Evolutionary conservation across 2,329 filamentous ascomycete genomes (phyloP), one percentile per base, ranked within the genome.

Genomic region (Venturia carpophila): DNA sequence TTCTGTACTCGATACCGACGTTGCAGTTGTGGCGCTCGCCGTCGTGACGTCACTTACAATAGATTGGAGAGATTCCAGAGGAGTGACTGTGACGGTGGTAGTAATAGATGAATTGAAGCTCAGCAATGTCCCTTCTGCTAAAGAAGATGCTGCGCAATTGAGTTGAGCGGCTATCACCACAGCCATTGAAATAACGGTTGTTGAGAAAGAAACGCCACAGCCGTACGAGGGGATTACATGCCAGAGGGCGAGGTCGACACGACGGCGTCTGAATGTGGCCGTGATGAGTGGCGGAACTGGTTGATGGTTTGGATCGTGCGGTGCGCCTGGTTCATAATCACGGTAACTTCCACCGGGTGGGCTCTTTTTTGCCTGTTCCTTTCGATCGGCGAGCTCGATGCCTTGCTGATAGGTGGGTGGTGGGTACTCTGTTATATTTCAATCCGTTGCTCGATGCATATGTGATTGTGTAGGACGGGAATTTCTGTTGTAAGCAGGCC

Each of bases 221-320:
- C 47, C 47, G 47, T 49, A 49, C 24, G 27, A 15, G 47, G 47
- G 21, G 24, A 27, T 49, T 49, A 49, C 21, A 49, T 49, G 47
- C 47, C 47, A 49, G 13, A 49, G 47, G 47, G 47, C 27, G 47
- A 49, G 21, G 24, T 49, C 11, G 21, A 49, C 21, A 21, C 47
- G 47, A 49, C 47, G 47, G 47, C 21, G 21, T 21, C 27, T 27
- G 47, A 21, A 21, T 5, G 21, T 3, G 10, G 21, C 21, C 3
- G 4, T 21, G 34, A 24, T 13, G 19, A 17, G 30, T n/a, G 43
- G 3, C 10, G 60, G 2, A 6, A 39, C 30, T 39, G 34, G 13
- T 37, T 37, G 17, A 27, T 60, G 56, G 13, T 60, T 39, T 60
- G 56, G 56, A 42, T 60, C 56, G 30, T 60, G 56, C n/a, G 56